Conservation (phyloP, 805 yeast species). For the Starmera quercuum region DNA sequence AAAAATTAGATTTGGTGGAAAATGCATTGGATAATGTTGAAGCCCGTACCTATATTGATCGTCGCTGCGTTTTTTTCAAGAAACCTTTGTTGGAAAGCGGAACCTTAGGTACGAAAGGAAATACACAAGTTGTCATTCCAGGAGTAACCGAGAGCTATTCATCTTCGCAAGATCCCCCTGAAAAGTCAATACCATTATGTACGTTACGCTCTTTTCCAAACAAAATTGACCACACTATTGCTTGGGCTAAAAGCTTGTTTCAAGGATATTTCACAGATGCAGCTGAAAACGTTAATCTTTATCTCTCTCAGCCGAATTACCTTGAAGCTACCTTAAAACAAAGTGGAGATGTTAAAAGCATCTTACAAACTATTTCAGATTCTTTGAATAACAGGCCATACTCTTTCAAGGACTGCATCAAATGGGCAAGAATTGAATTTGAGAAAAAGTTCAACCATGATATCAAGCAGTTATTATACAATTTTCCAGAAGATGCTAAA, state of each 20-base stretch:
- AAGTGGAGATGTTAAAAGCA: conserved; percentile 84
- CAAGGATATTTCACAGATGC: conserved; percentile 86
- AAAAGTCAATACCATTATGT: conserved; percentile 94
- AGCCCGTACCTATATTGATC: conserved; percentile 95
- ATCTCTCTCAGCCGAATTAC: conserved; percentile 84
- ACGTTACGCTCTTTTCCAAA: conserved; percentile 96
- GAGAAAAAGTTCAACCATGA: conserved; percentile 81
- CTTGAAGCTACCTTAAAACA: conserved; percentile 89
- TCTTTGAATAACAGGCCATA: conserved; percentile 78
- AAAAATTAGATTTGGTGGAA: conserved; percentile 75
- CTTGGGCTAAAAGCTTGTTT: conserved; percentile 96
- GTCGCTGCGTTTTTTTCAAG: conserved; percentile 88
- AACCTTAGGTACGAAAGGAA: conserved; percentile 96
- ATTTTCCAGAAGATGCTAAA: conserved; percentile 90
- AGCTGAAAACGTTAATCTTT: conserved; percentile 90
- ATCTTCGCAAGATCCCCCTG: conserved; percentile 97
- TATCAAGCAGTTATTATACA: conserved; percentile 81
- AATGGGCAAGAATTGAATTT: conserved; percentile 90
- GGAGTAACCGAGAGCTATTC: conserved; percentile 92
- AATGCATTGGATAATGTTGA: conserved; percentile 97
- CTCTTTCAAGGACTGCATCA: conserved; percentile 86
- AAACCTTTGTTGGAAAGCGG: conserved; percentile 94
- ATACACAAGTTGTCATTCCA: conserved; percentile 94
- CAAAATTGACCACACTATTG: conserved; percentile 97
- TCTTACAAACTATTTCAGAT: conserved; percentile 70